Evolutionary conservation across 768 basidiomycete genomes (phyloP).

Genomic region (Boletus barrowsii): DNA sequence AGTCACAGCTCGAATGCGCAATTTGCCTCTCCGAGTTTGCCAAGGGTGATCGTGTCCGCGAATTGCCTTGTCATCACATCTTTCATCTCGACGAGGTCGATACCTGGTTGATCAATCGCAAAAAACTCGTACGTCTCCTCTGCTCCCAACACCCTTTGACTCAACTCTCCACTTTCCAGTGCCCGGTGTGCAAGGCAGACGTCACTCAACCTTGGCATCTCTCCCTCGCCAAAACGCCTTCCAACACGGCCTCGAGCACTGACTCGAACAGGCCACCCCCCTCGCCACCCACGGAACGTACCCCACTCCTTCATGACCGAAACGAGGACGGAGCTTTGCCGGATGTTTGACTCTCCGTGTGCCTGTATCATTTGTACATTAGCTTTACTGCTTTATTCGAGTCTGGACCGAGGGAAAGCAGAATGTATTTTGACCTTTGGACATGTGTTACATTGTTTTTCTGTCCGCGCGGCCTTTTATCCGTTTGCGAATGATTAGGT

Average conservation of each 20-base stretch:
- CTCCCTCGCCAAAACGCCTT: conserved; percentile 15
- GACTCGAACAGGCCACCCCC: conserved; percentile 8
- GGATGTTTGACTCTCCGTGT: conserved; percentile 7
- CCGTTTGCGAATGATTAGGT: conserved; percentile 18
- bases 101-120: conserved; percentile 87
- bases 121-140: conserved; percentile 73
- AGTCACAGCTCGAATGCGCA: conserved; percentile 81
- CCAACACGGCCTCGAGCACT: conserved; percentile 1
- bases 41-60: conserved; percentile 85
- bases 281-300: conserved; percentile 28
- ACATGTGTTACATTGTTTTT: conserved; percentile 10
- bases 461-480: conserved; percentile 17
- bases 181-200: conserved; percentile 90
- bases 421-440: background rate
- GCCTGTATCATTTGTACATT: conserved; percentile 27
- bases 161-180: conserved; percentile 43
- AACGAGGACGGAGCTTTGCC: conserved; percentile 11
- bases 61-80: conserved; percentile 91
- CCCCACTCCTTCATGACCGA: conserved; percentile 30
- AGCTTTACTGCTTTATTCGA: conserved; percentile 7
- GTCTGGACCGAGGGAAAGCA: background rate
- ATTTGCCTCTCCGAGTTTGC: conserved; percentile 89
- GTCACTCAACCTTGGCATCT: conserved; percentile 63
- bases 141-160: background rate
- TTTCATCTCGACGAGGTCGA: conserved; percentile 93